phyloP scores from a whole-genome alignment of 345 rosid species.

The Hibiscus tridactylites region DNA sequence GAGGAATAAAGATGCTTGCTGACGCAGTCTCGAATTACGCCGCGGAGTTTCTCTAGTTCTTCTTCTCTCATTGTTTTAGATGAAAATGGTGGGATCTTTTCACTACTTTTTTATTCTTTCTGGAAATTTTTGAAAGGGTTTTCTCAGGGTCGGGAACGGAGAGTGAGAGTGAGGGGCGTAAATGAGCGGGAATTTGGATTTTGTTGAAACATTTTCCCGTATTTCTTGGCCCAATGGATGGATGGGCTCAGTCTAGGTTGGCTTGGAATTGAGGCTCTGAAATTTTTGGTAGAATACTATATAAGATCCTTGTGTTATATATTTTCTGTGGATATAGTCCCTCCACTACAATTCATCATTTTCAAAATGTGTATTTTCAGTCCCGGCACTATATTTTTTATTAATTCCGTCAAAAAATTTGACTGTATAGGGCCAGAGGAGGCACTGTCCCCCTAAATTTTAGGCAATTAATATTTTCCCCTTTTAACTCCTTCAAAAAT shows the following conservation, averaged over 20 bases:
- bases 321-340: too few relatives aligned
- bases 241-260: background rate
- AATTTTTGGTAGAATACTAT: too few relatives aligned
- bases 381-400: too few relatives aligned
- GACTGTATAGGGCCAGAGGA: too few relatives aligned
- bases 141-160: background rate
- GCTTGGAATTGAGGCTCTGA: background rate
- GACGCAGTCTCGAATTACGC: conserved; percentile 91
- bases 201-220: background rate
- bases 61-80: conserved; percentile 65
- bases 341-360: too few relatives aligned
- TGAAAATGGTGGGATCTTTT: background rate
- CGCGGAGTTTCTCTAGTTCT: conserved; percentile 78
- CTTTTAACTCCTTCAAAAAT: too few relatives aligned
- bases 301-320: too few relatives aligned
- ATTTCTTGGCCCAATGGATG: background rate
- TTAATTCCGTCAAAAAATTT: too few relatives aligned
- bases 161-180: conserved; percentile 17
- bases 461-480: too few relatives aligned
- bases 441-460: too few relatives aligned
- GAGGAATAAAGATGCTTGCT: conserved; percentile 94
- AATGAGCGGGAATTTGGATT: conserved; percentile 17
- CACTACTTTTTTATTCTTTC: background rate
- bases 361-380: too few relatives aligned
- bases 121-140: background rate